Evolutionary conservation across 371 early-diverging fungal species (phyloP), one percentile per base, ranked within the genome.

Genomic region (Mortierella sp.): DNA sequence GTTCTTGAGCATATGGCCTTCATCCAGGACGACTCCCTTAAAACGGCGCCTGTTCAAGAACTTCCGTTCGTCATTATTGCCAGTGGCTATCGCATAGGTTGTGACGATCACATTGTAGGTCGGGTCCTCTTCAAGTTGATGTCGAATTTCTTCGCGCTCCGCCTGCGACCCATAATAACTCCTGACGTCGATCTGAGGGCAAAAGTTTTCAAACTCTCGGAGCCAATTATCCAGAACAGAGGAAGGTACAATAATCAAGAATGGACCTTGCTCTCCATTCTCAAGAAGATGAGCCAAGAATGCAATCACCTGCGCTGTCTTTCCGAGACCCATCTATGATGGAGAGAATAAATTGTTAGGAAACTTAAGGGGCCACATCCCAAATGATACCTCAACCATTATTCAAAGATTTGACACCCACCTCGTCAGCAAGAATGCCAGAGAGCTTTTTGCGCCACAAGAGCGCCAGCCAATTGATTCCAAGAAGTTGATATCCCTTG

Each of bases 321-420:
- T 99, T n/a, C 99, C 99, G 12, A 99, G 90, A 9, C 98, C 99
- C 97, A 96, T 97, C 88, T 89, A 69, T 11, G 8, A n/a, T n/a
- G n/a, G n/a, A 18, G 51, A 9, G n/a, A 51, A 51, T n/a, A 51
- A 5, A 51, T 5, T 51, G 51, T 51, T 51, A 51, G 14, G n/a
- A n/a, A 6, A 51, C 45, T 45, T 45, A 12, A 18, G 45, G n/a
- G n/a, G 35, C 6, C 35, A 35, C 18, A 10, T 5, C 45, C 12
- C 18, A 18, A n/a, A n/a, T n/a, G n/a, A n/a, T n/a, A n/a, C n/a
- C n/a, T 45, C 45, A 45, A 16, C 12, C 18, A 5, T 45, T 45
- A 12, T 51, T n/a, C n/a, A 2, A 18, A 55, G 24, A 55, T 28
- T 30, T 14, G 55, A 12, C 20, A 60, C 66, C 61, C 43, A 88